Base-by-base conservation (phyloP, 208 protist species). In the Trypanosoma melophagium region DNA sequence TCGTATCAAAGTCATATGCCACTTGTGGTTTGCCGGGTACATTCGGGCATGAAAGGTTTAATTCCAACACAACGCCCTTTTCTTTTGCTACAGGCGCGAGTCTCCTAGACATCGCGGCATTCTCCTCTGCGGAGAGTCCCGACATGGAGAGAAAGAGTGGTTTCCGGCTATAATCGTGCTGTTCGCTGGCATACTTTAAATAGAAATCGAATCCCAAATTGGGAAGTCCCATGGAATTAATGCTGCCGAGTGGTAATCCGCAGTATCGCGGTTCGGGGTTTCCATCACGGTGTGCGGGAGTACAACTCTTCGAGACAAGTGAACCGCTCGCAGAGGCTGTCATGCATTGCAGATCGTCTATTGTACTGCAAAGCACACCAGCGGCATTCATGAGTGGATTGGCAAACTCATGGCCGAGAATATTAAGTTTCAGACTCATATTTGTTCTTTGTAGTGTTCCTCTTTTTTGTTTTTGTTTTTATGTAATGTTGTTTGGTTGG, bases 351-450 rank as follows among this genome's bases (percentile, higher is more conserved):
- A 95, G 60, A 42, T 93, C 90, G 9, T 84, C 84, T 40, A 47
- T 60, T 12, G 78, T 86, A 70, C 74, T 89, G 76, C 90, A 95
- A 57, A 88, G 58, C 31, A 95, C 89, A 55, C 86, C 90, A 1
- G 90, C 86, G 22, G 90, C 87, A 71, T 95, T 95, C 90, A 95
- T 93, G 68, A 95, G 92, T 40, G 87, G 90, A 74, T 95, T 95
- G 51, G 75, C 77, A 63, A 92, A 88, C 35, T 56, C 59, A 66
- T 81, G 71, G 51, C 62, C 59, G 19, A 95, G 79, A 50, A 93
- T 67, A 40, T 67, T 64, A 42, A 95, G 66, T 31, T 88, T 67
- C 21, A 95, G 79, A 65, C 77, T 86, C 89, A 95, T 95, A 19
- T 28, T 59, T n/a, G n/a, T n/a, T n/a, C n/a, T n/a, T n/a, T n/a